Evolutionary conservation across 495 filamentous ascomycete species (phyloP), one percentile per base, ranked within the genome.

Genomic region (Aspergillus olivimuriae): DNA sequence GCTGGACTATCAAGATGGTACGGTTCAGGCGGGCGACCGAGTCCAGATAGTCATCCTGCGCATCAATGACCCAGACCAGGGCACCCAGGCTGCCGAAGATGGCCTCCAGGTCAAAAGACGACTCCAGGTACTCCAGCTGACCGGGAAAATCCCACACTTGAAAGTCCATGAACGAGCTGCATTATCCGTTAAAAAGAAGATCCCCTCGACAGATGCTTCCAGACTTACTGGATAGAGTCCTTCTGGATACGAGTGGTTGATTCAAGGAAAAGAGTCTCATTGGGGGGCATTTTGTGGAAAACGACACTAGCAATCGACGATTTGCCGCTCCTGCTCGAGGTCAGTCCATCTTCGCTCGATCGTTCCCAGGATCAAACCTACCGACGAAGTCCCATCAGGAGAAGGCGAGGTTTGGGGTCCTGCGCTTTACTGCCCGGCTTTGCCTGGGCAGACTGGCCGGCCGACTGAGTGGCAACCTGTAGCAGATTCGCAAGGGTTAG

Each of bases 111-210:
- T 98, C 94, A 50, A 94, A 88, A 4, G 75, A 78, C 21, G 75
- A 84, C 63, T 95, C 87, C 39, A 89, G 77, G 47, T 89, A 87
- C 61, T 95, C 84, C 41, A 97, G 78, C 59, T 96, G 89, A 20
- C 90, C 89, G 0, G 94, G 92, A 41, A 98, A 88, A 56, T 98
- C 92, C 87, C 88, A 95, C 22, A 96, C 86, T 58, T 97, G 90
- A 56, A 98, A 95, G 55, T 96, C 89, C 89, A 97, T 94, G 53
- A 98, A 96, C 5, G 91, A 95, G 56, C 91, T 95, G 30, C 20
- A 9, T 4, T 14, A 2, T 4, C 5, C 28, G 4, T 31, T 12
- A 23, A 39, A 46, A 28, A 23, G n/a, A 48, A 23, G 26, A 36
- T 8, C 7, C 4, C 4, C 1, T 23, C 23, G 16, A 12, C 19